phyloP scores from a whole-genome alignment of 495 filamentous ascomycete genomes.

The Penicillium paxilli region DNA sequence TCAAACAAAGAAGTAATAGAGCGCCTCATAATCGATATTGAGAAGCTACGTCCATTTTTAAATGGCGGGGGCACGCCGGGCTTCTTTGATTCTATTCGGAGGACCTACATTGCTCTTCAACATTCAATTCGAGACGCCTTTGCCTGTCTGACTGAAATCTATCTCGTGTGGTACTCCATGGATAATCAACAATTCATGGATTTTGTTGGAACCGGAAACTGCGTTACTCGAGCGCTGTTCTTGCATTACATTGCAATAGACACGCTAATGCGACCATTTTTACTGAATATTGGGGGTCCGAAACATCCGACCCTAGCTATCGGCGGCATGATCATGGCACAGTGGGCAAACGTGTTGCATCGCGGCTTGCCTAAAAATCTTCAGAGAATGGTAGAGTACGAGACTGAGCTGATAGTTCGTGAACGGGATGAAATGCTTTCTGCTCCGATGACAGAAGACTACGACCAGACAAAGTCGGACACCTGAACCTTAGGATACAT shows the following conservation, averaged over 20 bases:
- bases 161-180: not conserved
- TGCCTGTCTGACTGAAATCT: not conserved
- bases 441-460: not conserved
- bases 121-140: not conserved
- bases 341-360: not conserved
- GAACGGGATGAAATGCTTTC: not conserved
- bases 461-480: not conserved
- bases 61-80: not conserved
- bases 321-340: not conserved
- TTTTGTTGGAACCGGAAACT: not conserved
- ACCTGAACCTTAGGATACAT: no score
- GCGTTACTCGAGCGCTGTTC: not conserved
- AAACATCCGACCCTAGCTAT: slow-evolving; percentile 22
- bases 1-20: not conserved
- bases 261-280: slow-evolving; percentile 1
- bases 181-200: not conserved
- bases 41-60: not conserved
- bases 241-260: not conserved
- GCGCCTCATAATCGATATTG: not conserved
- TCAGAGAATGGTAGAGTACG: not conserved
- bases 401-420: not conserved
- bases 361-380: not conserved
- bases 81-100: not conserved
- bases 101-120: not conserved
- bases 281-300: slow-evolving; percentile 66